Evolutionary conservation across 768 basidiomycete species (phyloP), one percentile per base, ranked within the genome.

Genomic region (Mycena haematopus): DNA sequence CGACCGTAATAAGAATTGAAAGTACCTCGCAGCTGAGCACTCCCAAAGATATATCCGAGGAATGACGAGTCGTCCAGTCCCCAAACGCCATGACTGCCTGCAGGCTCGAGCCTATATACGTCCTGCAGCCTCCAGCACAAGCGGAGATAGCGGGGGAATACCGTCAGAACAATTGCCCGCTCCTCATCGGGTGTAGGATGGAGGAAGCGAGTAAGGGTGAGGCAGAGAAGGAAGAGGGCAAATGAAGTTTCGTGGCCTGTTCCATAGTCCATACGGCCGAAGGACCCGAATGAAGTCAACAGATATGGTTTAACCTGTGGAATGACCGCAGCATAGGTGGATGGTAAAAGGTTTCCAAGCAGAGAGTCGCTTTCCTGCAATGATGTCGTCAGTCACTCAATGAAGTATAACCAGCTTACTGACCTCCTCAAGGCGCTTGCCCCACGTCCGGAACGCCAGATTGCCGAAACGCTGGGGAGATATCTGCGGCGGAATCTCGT

Each of bases 61-160:
- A 96, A 96, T 54, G 82, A 84, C 56, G 90, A 96, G 73, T 97
- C 96, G 70, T 98, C 96, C 38, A 99, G 77, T 1, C 96, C 97
- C 97, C 96, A 99, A 0, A 98, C 96, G 5, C 97, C 97, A 72
- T 98, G 96, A 65, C 93, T 96, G 9, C 97, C 97, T 2, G 97
- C 97, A 6, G 96, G 95, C 75, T 98, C 96, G 11, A 99, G 86
- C 52, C 82, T 86, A 74, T 98, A 99, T 33, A 86, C 84, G 65
- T 95, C 92, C 73, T 98, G 95, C 17, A 98, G 80, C 59, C 82
- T 84, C 86, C 93, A 95, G 65, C 90, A 92, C 35, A 98, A 81
- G 35, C 82, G 81, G 45, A 95, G 77, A 73, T 99, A 99, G 46
- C 90, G 86, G 27, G 84, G 72, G 68, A 92, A 93, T 14, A 94